These are phyloP conservation scores for Citrus reticulata DNA, from an alignment of 345 rosid genomes.

Conservation along the genomic window DNA sequence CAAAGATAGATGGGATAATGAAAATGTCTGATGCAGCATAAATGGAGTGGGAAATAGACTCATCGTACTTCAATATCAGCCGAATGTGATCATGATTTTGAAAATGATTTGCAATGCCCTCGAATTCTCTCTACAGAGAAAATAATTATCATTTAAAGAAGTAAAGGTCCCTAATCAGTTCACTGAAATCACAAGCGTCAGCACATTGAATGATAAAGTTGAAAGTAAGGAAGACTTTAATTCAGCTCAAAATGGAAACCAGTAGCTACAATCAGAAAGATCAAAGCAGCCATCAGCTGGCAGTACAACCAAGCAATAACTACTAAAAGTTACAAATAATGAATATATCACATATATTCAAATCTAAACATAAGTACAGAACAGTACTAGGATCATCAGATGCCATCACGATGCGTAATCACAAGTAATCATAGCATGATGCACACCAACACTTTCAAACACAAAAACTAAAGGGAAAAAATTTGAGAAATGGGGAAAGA, in stretches of 20 bases:
- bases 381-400: not conserved
- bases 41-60: conserved; percentile 78
- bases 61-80: conserved; percentile 81
- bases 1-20: conserved; percentile 93
- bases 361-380: not conserved
- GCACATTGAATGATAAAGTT: not conserved
- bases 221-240: not conserved
- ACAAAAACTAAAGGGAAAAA: not conserved
- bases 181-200: not conserved
- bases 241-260: not conserved
- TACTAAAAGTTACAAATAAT: not conserved
- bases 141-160: too few relatives aligned
- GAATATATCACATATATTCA: not conserved
- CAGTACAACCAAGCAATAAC: not conserved
- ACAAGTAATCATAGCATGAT: too few relatives aligned
- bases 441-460: not conserved
- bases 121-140: conserved; percentile 70
- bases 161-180: not conserved
- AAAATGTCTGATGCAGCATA: conserved; percentile 90
- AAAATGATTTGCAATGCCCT: conserved; percentile 75
- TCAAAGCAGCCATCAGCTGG: not conserved
- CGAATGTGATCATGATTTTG: conserved; percentile 61
- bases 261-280: not conserved
- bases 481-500: not conserved
- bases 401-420: not conserved